Conservation (phyloP, 345 rosid genomes). For the Trapa bicornis region DNA sequence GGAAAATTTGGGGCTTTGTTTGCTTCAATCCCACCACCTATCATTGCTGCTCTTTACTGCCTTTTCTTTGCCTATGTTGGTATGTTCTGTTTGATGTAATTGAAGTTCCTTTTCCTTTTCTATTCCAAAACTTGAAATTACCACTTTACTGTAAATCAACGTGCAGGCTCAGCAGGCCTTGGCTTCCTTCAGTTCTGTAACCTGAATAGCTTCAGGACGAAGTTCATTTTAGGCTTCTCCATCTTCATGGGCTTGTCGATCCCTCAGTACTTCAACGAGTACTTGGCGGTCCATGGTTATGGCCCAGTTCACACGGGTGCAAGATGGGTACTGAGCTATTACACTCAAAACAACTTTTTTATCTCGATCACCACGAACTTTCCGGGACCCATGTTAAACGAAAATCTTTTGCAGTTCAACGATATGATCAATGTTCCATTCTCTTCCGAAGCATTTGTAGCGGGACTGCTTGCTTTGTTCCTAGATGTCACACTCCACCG, state of each 20-base stretch:
- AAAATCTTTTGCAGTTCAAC: conserved; percentile 54
- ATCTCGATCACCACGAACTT: neutral
- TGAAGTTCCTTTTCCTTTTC: too few relatives aligned
- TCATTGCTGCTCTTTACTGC: conserved; percentile 57
- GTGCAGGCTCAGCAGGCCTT: conserved; percentile 61
- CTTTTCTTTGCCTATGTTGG: conserved; percentile 78
- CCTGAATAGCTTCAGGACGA: conserved; percentile 71
- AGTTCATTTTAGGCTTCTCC: conserved; percentile 70
- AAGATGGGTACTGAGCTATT: conserved; percentile 41
- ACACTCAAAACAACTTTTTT: neutral
- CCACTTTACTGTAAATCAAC: neutral
- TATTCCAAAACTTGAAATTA: neutral
- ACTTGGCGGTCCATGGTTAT: conserved; percentile 34
- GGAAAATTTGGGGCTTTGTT: conserved; percentile 88
- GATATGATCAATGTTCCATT: conserved; percentile 92
- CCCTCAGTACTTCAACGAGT: conserved; percentile 82
- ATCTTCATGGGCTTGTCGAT: conserved; percentile 74
- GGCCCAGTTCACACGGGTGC: conserved; percentile 55
- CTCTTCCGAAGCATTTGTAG: conserved; percentile 78
- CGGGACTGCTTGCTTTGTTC: conserved; percentile 57
- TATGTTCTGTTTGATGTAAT: conserved; percentile 17
- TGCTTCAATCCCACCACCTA: conserved; percentile 83
- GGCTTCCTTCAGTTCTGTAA: conserved; percentile 82
- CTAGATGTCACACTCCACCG: conserved; percentile 50
- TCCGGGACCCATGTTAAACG: too few relatives aligned